Conservation (phyloP, 345 rosid species). For the Arabis hirsuta region DNA sequence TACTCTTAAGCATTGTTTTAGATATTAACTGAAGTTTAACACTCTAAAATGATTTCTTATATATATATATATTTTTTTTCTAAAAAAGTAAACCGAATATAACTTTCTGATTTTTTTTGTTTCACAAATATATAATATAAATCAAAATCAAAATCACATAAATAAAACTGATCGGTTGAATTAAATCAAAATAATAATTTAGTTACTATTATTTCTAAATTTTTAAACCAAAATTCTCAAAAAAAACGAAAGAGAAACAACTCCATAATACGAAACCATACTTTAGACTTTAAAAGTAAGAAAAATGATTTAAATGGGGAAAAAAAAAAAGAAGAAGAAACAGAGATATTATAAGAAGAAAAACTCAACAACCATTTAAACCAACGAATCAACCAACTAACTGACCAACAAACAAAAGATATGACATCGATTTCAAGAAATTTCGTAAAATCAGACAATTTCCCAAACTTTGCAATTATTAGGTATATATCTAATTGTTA, state of each 20-base stretch:
- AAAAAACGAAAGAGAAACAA: background rate
- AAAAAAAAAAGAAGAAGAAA: background rate
- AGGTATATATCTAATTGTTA: conserved; percentile 28
- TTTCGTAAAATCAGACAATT: conserved; percentile 35
- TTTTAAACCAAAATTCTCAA: background rate
- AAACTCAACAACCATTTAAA: conserved; percentile 40
- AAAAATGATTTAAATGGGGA: conserved; percentile 12
- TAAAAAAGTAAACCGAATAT: background rate
- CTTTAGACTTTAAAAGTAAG: conserved; percentile 30
- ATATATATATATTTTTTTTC: too few relatives aligned
- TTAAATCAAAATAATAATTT: background rate
- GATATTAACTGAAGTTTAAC: too few relatives aligned
- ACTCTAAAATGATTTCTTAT: too few relatives aligned
- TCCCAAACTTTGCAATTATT: conserved; percentile 32
- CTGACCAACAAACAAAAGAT: conserved; percentile 44
- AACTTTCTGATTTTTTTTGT: background rate
- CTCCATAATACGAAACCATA: background rate
- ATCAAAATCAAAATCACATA: background rate
- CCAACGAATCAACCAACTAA: conserved; percentile 41
- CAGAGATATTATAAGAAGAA: background rate
- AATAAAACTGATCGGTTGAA: background rate
- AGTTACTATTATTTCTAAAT: background rate
- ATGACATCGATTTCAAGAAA: conserved; percentile 32
- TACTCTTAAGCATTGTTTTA: background rate
- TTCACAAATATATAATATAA: background rate